phyloP scores from a whole-genome alignment of 176 grass and related monocot genomes.

The Microstegium vimineum region DNA sequence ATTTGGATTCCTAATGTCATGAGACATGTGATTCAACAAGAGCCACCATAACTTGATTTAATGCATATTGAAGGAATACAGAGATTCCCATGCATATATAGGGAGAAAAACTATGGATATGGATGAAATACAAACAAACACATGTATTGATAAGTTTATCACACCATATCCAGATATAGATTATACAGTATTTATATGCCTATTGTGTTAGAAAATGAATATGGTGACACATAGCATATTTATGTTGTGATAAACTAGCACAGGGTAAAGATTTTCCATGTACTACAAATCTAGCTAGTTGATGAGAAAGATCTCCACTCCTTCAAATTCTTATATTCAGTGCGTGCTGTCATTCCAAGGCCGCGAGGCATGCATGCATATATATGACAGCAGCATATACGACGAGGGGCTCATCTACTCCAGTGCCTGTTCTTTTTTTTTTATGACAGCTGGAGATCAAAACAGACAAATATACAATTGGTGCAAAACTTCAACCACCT shows the following conservation, averaged over 20 bases:
- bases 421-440: background rate
- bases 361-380: background rate
- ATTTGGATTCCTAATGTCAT: background rate
- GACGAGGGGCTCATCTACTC: background rate
- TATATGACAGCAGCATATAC: background rate
- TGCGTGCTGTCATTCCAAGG: background rate
- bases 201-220: background rate
- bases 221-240: background rate
- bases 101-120: background rate
- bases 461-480: conserved; percentile 7
- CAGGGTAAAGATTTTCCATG: background rate
- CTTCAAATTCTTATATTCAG: background rate
- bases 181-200: background rate
- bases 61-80: background rate
- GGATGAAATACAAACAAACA: background rate
- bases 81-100: background rate
- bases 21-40: background rate
- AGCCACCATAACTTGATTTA: background rate
- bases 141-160: background rate
- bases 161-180: background rate
- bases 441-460: conserved; percentile 27
- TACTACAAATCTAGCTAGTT: background rate
- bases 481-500: conserved; percentile 1
- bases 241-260: background rate
- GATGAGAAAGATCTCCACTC: conserved; percentile 2